Evolutionary conservation across 768 basidiomycete genomes (phyloP).

Genomic region (Amanita pseudoporphyria): DNA sequence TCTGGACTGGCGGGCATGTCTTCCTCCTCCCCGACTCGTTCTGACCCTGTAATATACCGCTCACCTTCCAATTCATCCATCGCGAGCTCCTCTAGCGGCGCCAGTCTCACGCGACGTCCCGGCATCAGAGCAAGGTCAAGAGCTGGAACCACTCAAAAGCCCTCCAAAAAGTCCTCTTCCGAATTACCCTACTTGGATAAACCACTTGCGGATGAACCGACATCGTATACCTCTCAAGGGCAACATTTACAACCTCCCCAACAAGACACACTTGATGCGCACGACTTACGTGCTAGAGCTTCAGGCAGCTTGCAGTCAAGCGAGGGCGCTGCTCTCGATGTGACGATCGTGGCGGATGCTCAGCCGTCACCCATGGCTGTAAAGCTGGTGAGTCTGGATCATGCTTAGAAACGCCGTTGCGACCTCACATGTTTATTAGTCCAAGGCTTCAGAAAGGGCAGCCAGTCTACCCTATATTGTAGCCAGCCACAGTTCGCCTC

Average conservation of each 20-base stretch:
- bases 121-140: slow-evolving; percentile 36
- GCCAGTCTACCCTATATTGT: slow-evolving; percentile 22
- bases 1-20: slow-evolving; percentile 14
- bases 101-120: slow-evolving; percentile 44
- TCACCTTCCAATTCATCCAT: slow-evolving; percentile 36
- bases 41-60: slow-evolving; percentile 17
- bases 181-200: slow-evolving; percentile 26
- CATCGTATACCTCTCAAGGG: slow-evolving; percentile 5
- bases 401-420: neutral
- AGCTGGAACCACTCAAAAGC: slow-evolving; percentile 31
- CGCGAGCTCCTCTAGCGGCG: slow-evolving; percentile 39
- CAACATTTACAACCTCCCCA: slow-evolving; percentile 10
- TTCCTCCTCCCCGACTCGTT: slow-evolving; percentile 16
- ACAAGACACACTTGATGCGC: slow-evolving; percentile 7
- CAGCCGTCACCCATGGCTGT: slow-evolving; percentile 17
- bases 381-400: slow-evolving; percentile 25
- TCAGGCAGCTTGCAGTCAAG: slow-evolving; percentile 15
- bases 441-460: slow-evolving; percentile 24
- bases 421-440: slow-evolving; percentile 15
- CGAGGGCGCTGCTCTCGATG: slow-evolving; percentile 17
- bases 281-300: slow-evolving; percentile 18
- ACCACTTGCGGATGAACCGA: slow-evolving; percentile 17
- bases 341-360: slow-evolving; percentile 22
- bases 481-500: slow-evolving; percentile 25
- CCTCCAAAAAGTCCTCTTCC: slow-evolving; percentile 16